phyloP scores from a whole-genome alignment of 2,329 filamentous ascomycete species.

The Alternaria viburni region DNA sequence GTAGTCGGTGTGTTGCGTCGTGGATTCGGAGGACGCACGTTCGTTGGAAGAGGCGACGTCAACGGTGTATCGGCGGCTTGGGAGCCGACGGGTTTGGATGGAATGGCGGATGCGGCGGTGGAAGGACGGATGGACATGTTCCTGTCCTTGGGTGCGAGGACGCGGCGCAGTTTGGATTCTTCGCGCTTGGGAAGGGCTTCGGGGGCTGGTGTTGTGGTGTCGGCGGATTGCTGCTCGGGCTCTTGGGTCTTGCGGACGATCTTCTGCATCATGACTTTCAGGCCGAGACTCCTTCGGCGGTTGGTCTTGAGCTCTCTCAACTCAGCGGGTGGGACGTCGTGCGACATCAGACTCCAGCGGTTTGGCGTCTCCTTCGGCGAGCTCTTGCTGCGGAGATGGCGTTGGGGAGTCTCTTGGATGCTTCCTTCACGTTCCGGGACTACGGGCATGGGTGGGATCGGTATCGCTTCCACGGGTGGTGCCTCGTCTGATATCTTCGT shows the following conservation, averaged over 20 bases:
- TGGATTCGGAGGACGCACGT: not conserved
- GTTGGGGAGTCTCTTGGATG: conserved; percentile 27
- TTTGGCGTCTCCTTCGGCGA: conserved; percentile 9
- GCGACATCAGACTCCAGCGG: conserved; percentile 27
- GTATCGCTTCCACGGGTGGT: conserved; percentile 12
- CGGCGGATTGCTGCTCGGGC: not conserved
- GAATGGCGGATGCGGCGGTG: not conserved
- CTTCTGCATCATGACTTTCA: conserved; percentile 39
- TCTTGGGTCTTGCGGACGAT: conserved; percentile 32
- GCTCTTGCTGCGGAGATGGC: conserved; percentile 20
- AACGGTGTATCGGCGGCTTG: not conserved
- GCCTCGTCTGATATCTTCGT: conserved; percentile 20
- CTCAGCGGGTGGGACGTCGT: conserved; percentile 30
- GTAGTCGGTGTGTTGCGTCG: not conserved
- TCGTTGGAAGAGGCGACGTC: not conserved
- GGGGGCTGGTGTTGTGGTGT: not conserved
- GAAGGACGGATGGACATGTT: conserved; percentile 4
- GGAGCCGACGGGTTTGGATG: not conserved
- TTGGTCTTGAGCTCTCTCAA: conserved; percentile 14
- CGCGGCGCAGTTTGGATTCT: conserved; percentile 3
- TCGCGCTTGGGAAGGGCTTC: not conserved
- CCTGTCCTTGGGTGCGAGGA: conserved; percentile 7
- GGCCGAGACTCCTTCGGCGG: conserved; percentile 27
- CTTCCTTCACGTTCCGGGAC: conserved; percentile 11
- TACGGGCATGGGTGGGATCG: conserved; percentile 8